Percentiles rank a stretch among this genome's conserved stretches.
phyloP scores from a whole-genome alignment of 2,329 filamentous ascomycete genomes.

The Phialophora tarda region DNA sequence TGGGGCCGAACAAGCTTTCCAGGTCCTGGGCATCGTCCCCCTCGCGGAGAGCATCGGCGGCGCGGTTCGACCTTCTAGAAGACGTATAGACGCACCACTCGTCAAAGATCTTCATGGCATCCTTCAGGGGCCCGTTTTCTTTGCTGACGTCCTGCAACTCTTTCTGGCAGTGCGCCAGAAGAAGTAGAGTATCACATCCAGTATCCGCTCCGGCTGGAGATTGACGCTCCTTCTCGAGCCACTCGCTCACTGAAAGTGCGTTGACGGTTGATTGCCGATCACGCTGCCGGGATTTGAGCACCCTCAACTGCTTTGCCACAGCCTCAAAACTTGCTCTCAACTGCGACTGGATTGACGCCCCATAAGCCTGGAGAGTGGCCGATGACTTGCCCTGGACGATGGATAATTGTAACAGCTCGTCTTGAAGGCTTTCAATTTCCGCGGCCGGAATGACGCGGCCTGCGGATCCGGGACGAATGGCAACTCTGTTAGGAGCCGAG shows the following conservation, averaged over 20 bases:
- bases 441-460: conserved; percentile 42
- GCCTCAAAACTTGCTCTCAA: conserved; percentile 8
- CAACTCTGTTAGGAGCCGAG: conserved; percentile 4
- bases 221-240: conserved; percentile 16
- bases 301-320: conserved; percentile 44
- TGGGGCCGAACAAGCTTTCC: conserved; percentile 2
- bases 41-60: neutral
- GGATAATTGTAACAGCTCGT: conserved; percentile 52
- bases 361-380: conserved; percentile 25
- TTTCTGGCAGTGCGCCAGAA: conserved; percentile 24
- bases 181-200: conserved; percentile 17
- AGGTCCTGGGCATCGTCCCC: neutral
- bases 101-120: conserved; percentile 24
- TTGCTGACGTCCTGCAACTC: conserved; percentile 19
- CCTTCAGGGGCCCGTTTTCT: conserved; percentile 21
- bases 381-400: conserved; percentile 44
- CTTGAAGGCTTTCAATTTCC: conserved; percentile 48
- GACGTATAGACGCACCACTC: conserved; percentile 20
- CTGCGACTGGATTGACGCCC: conserved; percentile 22
- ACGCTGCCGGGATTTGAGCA: conserved; percentile 44
- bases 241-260: conserved; percentile 35
- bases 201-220: neutral
- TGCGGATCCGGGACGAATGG: conserved; percentile 39
- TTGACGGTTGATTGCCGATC: conserved; percentile 46
- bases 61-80: conserved; percentile 14